Conservation (phyloP, 2,329 filamentous ascomycete species). For the Tolypocladium amazonense region DNA sequence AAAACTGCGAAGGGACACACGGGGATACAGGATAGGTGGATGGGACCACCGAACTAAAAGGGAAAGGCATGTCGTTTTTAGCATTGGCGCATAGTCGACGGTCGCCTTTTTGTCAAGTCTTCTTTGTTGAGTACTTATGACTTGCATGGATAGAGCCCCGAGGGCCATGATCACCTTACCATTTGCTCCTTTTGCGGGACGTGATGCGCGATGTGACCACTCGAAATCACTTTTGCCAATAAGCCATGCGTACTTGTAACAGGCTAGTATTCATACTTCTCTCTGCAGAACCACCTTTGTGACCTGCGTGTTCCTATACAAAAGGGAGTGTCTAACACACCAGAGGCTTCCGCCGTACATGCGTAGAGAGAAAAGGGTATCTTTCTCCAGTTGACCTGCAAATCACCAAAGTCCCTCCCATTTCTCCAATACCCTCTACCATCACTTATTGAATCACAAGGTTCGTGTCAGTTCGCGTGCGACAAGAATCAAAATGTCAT, state of each 20-base stretch:
- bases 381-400: not conserved
- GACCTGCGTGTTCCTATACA: not conserved
- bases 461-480: not conserved
- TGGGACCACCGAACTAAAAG: not conserved
- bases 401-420: not conserved
- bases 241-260: not conserved
- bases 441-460: not conserved
- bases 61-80: conserved; percentile 5
- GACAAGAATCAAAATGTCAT: not conserved
- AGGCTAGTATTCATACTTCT: not conserved
- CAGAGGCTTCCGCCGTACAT: not conserved
- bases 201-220: not conserved
- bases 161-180: conserved; percentile 7
- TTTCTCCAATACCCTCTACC: fast-evolving
- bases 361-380: no score
- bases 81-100: conserved; percentile 9
- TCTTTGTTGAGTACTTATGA: conserved; percentile 9
- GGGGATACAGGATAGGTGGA: conserved; percentile 7
- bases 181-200: no score
- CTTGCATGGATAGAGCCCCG: conserved; percentile 13
- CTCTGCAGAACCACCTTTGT: not conserved
- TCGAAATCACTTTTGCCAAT: not conserved
- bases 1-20: not conserved
- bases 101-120: not conserved
- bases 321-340: not conserved